Evolutionary conservation across 805 yeast species (phyloP), one percentile per base, ranked within the genome.

Genomic region (Blastobotrys attinorum): DNA sequence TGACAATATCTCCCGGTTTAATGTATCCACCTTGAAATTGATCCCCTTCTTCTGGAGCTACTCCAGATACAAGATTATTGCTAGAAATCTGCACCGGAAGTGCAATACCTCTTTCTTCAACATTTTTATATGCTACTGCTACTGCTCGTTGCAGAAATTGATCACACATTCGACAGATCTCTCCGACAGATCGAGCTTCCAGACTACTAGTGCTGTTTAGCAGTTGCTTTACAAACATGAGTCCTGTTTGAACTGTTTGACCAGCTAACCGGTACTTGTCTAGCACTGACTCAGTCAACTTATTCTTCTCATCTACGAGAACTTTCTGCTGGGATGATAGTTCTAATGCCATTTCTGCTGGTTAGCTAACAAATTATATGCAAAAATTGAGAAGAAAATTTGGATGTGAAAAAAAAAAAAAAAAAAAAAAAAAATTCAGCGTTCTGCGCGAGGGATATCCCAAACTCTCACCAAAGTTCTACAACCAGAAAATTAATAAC

Each of bases 211-310:
- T 32, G 22, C 39, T 31, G 13, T 47, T 37, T 1, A 56, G 36
- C 22, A 52, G 45, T 20, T 59, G 50, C 40, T 60, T 59, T 40
- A 85, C 67, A 60, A 83, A 83, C 47, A 75, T 66, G 53, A 89
- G 69, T 44, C 87, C 81, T 17, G 95, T 82, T 65, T 89, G 96
- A 3, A 92, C 69, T 54, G 88, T 79, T 64, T 84, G 87, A 39
- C 96, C 97, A 3, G 96, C 96, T 40, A 79, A 70, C 64, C 95
- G 76, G 66, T 89, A 88, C 65, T 88, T 89, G 53, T 82, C 90
- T 22, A 86, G 60, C 8, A 81, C 80, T 15, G 72, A 48, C 23
- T 71, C 79, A 52, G 69, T 70, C 51, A 87, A 71, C 34, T 77
- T 73, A 62, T 87, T 87, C 60, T 77, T 85, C 49, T 81, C 81